Evolutionary conservation across 306 rosid species (phyloP).

Genomic region (Citrullus mucosospermus): DNA sequence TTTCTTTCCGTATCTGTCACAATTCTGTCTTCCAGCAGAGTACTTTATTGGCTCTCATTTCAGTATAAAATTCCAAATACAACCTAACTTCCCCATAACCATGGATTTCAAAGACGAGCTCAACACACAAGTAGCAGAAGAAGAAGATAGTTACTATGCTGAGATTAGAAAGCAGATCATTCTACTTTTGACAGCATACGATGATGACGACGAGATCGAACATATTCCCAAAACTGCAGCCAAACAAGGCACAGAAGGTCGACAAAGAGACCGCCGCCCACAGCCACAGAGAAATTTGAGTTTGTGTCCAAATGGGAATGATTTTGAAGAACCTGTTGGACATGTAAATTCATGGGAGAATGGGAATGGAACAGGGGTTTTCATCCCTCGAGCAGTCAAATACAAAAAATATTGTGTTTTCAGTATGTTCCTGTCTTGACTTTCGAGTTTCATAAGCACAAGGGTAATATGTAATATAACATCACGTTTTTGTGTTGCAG

Average conservation of each 20-base stretch:
- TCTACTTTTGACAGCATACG: constrained; percentile 36
- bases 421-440: constrained; percentile 15
- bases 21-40: background rate
- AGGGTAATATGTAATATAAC: background rate
- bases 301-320: constrained; percentile 22
- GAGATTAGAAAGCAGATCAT: constrained; percentile 52
- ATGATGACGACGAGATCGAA: constrained; percentile 22
- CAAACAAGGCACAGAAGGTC: background rate
- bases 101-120: constrained; percentile 16
- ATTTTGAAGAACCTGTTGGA: constrained; percentile 26
- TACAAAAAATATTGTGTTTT: constrained; percentile 19
- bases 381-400: constrained; percentile 43
- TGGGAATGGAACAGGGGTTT: constrained; percentile 67
- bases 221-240: background rate
- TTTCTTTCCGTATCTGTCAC: background rate
- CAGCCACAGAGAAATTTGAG: constrained; percentile 6
- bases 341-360: constrained; percentile 14
- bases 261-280: background rate
- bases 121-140: constrained; percentile 7
- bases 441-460: background rate
- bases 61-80: background rate
- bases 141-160: constrained; percentile 38
- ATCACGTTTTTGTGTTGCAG: constrained; percentile 14
- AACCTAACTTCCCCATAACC: background rate
- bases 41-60: background rate